Evolutionary conservation across 495 filamentous ascomycete genomes (phyloP), one percentile per base, ranked within the genome.

Genomic region (Penicillium silybi): DNA sequence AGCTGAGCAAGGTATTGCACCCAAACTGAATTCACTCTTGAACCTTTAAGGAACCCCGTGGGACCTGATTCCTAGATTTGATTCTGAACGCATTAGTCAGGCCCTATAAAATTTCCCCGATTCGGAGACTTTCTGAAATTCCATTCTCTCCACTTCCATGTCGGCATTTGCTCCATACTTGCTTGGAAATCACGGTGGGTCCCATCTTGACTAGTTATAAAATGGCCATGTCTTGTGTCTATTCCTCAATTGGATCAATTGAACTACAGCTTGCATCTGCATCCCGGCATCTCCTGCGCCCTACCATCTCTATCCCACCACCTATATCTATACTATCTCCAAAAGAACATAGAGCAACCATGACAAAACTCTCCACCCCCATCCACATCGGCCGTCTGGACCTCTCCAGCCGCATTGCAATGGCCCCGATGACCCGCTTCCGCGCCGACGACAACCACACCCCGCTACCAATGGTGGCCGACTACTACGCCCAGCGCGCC

Each of bases 401-500:
- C 19, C 76, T 81, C 39, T 58, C 62, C 35, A 72, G 80, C 61
- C 77, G 78, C 42, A 58, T 82, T 34, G 69, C 67, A 25, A 65
- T 81, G 60, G 75, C 77, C 0, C 79, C 77, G 0, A 49, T 81
- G 47, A 82, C 78, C 10, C 72, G 78, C 9, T 72, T 74, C 52
- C 74, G 79, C 27, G 67, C 64, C 42, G 53, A 56, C 43, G 78
- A 88, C 40, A 39, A 64, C 39, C 60, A 64, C 53, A 52, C 63
- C 32, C 75, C 78, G 11, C 57, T 67, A 35, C 57, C 65, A 9
- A 43, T 80, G 17, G 56, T 76, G 5, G 65, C 63, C 47, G 74
- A 79, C 27, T 79, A 83, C 70, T 82, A 83, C 56, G 57, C 58
- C 6, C 80, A 84, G 52, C 66, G 80, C 16, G 69, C 75, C 19